A percentile compares a stretch with the other conserved stretches of the same genome.
Conservation (phyloP, 345 rosid species). For the Gossypium ekmanianum region DNA sequence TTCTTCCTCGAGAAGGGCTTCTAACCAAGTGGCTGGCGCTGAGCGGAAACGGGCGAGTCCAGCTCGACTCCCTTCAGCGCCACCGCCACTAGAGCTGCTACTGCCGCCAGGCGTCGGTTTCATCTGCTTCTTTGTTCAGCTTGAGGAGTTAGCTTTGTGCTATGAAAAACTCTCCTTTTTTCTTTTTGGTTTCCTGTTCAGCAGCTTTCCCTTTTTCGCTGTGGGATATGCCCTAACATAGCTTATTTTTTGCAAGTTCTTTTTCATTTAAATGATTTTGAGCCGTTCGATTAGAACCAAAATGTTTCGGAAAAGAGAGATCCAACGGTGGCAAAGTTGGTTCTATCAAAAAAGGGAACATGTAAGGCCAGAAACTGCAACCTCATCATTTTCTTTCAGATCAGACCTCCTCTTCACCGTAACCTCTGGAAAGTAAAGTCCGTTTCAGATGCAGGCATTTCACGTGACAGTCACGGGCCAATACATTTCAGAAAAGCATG, state of each 20-base stretch:
- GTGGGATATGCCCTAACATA: neutral
- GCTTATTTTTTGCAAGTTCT: neutral
- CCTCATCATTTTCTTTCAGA: slow-evolving; percentile 8
- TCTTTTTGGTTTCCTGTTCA: neutral
- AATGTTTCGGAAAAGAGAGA: neutral
- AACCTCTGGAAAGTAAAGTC: neutral
- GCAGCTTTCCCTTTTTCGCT: neutral
- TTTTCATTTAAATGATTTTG: neutral
- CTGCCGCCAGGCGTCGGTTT: slow-evolving; percentile 48
- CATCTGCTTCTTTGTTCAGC: slow-evolving; percentile 36
- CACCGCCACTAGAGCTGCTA: slow-evolving; percentile 32
- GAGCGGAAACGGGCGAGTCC: slow-evolving; percentile 64
- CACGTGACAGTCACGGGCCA: neutral
- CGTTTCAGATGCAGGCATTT: neutral
- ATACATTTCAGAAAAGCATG: neutral
- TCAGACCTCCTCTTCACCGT: neutral
- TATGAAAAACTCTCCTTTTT: neutral
- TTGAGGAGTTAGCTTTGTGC: neutral
- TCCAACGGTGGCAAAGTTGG: neutral
- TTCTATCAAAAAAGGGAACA: neutral
- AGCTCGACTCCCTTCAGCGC: slow-evolving; percentile 39
- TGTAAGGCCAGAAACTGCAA: slow-evolving; percentile 7
- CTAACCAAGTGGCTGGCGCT: slow-evolving; percentile 75
- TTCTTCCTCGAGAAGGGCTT: slow-evolving; percentile 63
- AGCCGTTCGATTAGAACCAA: neutral